These are phyloP conservation scores for Dendrothele bispora DNA, from an alignment of 768 basidiomycete species.

Conservation along the genomic window DNA sequence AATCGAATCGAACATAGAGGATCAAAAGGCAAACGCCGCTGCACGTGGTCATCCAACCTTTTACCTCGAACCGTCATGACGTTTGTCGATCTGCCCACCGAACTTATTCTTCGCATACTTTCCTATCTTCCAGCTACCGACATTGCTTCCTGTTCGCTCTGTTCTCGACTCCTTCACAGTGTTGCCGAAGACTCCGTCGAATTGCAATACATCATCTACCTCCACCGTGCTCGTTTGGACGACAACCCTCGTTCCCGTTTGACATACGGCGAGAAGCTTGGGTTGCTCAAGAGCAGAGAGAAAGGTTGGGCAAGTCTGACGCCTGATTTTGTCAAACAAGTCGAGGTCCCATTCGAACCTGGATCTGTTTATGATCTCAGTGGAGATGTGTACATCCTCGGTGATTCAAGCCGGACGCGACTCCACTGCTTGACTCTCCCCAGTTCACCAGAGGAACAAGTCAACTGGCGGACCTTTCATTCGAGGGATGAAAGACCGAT, in stretches of 20 bases:
- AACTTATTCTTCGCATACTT: constrained; percentile 31
- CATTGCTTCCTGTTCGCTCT: constrained; percentile 20
- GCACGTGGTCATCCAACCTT: too few species aligned
- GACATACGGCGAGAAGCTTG: constrained; percentile 25
- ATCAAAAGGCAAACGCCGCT: too few species aligned
- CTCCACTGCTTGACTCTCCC: constrained; percentile 37
- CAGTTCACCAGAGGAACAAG: constrained; percentile 18
- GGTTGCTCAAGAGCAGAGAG: constrained; percentile 23
- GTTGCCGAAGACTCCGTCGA: constrained; percentile 25
- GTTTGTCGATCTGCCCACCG: constrained; percentile 31
- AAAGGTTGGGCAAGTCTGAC: constrained; percentile 29
- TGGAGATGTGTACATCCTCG: constrained; percentile 40
- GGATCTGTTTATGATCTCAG: constrained; percentile 45
- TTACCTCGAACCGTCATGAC: too few species aligned
- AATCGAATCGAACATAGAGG: too few species aligned
- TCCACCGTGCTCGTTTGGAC: constrained; percentile 22
- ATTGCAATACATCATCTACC: constrained; percentile 33
- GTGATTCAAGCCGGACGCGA: constrained; percentile 18
- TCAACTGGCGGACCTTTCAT: constrained; percentile 29
- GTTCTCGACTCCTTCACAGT: constrained; percentile 20
- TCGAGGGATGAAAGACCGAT: constrained; percentile 23
- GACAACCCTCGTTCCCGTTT: constrained; percentile 28
- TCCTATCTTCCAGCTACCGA: constrained; percentile 22
- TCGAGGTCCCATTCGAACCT: constrained; percentile 26
- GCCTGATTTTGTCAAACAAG: constrained; percentile 21